Evolutionary conservation across 441 rosid species (phyloP).

Genomic region (Kokia cookei): DNA sequence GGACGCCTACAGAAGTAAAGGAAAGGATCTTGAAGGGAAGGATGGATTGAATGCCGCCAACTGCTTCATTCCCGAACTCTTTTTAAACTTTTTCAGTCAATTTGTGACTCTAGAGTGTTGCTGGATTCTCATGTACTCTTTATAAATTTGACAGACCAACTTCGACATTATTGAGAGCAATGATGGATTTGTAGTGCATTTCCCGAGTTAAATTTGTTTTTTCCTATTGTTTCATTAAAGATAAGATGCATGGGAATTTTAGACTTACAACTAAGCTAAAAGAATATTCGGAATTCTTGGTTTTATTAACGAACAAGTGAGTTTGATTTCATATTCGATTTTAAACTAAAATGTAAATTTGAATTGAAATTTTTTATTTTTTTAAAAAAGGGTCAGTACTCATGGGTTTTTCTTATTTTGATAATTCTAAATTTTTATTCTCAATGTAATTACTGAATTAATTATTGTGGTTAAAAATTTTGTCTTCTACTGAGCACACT

Average conservation of each 20-base stretch:
- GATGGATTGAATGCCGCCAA: constrained; percentile 34
- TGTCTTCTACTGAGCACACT: no score
- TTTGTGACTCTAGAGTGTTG: background rate
- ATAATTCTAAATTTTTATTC: no score
- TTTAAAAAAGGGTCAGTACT: no score
- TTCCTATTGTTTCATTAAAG: background rate
- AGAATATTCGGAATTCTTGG: no score
- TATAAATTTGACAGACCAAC: background rate
- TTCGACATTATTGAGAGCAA: background rate
- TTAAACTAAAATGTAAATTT: no score
- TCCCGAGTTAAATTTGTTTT: background rate
- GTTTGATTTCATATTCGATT: no score
- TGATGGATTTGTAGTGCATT: background rate
- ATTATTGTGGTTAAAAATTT: no score
- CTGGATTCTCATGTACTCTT: background rate
- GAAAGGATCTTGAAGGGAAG: constrained; percentile 41
- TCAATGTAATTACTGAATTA: no score
- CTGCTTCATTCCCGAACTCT: background rate
- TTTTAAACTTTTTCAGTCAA: background rate
- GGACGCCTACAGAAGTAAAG: constrained; percentile 76
- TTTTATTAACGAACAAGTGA: no score
- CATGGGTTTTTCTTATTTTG: no score
- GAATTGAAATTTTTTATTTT: no score
- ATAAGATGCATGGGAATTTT: background rate
- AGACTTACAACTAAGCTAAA: background rate